Evolutionary conservation across 192 early-diverging fungal species (phyloP).

Genomic region (Mortierella antarctica): DNA sequence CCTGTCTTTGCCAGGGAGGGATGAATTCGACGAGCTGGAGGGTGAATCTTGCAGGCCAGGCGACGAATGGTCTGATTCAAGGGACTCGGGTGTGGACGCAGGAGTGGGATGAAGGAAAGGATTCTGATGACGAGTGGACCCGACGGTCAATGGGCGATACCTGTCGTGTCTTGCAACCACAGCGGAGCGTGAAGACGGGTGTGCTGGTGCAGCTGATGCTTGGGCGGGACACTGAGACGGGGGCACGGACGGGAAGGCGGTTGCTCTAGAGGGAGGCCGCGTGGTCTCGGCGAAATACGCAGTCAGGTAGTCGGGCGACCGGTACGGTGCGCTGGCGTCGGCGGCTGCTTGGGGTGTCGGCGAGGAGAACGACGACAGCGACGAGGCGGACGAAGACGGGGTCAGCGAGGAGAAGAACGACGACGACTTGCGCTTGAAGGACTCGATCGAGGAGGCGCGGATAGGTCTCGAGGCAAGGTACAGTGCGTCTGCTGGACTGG

Average conservation of each 20-base stretch:
- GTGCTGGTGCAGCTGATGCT: background rate
- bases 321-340: constrained; percentile 3
- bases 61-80: too few species aligned
- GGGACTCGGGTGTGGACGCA: background rate
- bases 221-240: too few species aligned
- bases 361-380: background rate
- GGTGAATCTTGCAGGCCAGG: too few species aligned
- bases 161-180: constrained; percentile 22
- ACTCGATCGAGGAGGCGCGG: constrained; percentile 4
- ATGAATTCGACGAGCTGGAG: background rate
- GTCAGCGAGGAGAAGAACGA: constrained; percentile 26
- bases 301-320: constrained; percentile 47
- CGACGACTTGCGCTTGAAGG: constrained; percentile 20
- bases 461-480: constrained; percentile 16
- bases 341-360: background rate
- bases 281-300: constrained; percentile 42
- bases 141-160: constrained; percentile 27
- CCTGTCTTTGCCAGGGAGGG: background rate
- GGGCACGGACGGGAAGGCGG: too few species aligned
- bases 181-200: background rate
- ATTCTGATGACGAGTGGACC: background rate
- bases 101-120: background rate
- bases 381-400: constrained; percentile 7
- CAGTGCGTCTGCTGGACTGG: constrained; percentile 23
- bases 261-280: background rate